Conservation (phyloP, 345 rosid species). For the Euphorbia tirucalli region DNA sequence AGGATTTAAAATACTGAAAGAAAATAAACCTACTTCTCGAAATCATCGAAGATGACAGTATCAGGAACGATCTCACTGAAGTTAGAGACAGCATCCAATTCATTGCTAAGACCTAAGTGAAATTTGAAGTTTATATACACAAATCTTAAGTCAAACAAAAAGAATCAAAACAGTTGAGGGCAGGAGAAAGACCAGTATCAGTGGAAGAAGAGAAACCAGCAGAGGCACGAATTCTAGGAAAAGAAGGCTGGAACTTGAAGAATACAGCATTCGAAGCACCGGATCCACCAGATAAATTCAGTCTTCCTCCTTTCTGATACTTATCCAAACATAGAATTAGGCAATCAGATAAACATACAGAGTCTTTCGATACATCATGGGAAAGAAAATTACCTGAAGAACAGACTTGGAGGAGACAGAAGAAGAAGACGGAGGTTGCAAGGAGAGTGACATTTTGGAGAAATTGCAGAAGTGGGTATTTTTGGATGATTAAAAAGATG, state of each 20-base stretch:
- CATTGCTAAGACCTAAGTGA: slow-evolving; percentile 51
- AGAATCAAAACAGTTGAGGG: neutral
- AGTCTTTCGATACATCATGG: neutral
- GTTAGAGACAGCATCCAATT: slow-evolving; percentile 77
- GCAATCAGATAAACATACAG: neutral
- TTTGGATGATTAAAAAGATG: neutral
- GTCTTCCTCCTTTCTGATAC: slow-evolving; percentile 39
- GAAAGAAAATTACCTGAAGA: slow-evolving; percentile 27
- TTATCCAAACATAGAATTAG: slow-evolving; percentile 11
- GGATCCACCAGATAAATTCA: slow-evolving; percentile 32
- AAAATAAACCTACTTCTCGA: slow-evolving; percentile 53
- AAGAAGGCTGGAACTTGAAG: slow-evolving; percentile 40
- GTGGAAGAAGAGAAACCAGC: slow-evolving; percentile 47
- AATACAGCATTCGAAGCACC: slow-evolving; percentile 32
- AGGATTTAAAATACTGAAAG: neutral
- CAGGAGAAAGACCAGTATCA: slow-evolving; percentile 41
- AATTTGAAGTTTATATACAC: neutral
- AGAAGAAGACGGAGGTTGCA: slow-evolving; percentile 75
- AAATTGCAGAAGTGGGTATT: neutral
- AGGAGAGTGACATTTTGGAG: slow-evolving; percentile 55
- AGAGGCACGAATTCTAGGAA: slow-evolving; percentile 58
- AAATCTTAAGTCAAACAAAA: neutral
- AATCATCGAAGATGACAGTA: slow-evolving; percentile 91
- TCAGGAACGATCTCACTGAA: slow-evolving; percentile 93
- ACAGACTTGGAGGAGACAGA: slow-evolving; percentile 46